Evolutionary conservation across 169 alveolate genomes (phyloP), one percentile per base, ranked within the genome.

Genomic region (Babesia divergens): DNA sequence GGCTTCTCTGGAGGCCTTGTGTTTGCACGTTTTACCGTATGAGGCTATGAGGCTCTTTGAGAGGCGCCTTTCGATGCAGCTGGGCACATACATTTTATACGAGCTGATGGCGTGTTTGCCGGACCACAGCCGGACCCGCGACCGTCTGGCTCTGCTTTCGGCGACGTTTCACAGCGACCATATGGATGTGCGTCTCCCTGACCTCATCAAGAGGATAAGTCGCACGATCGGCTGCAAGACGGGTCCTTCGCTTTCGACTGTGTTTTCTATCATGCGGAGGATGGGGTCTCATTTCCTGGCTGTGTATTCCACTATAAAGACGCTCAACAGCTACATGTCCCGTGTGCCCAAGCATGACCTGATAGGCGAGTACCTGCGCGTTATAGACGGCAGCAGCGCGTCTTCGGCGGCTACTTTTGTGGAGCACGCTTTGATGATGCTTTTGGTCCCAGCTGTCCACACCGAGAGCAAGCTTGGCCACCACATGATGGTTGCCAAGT

Each of bases 31-130:
- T 6, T 32, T 77, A 38, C 86, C 86, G 1, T 32, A 18, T n/a
- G 72, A 77, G 44, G 53, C 83, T 5, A 29, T 77, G 62, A 68
- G 52, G 31, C 47, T 77, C 34, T n/a, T 49, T 24, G 81, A 77
- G 50, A 22, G 86, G 24, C 62, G 82, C 11, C 8, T 77, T 0
- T 58, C 76, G 43, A 38, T 77, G 47, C 86, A 77, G 44, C 71
- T 77, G 13, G 86, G 76, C 14, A 69, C 67, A 0, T 26, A 42
- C 50, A n/a, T 77, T 0, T 31, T 77, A 18, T 47, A 58, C 46
- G 40, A 42, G 22, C 51, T 69, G 16, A 52, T 77, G 54, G 59
- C 22, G 7, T 55, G 47, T 32, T 13, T 77, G 40, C 86, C 86
- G 28, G 77, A 77, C 42, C 67, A 35, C 37, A 34, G 54, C 11